A percentile compares a stretch with the other conserved stretches of the same genome.
Evolutionary conservation across 225 moss, liverwort and hornwort species (phyloP).

Genomic region (Polytrichum commune): DNA sequence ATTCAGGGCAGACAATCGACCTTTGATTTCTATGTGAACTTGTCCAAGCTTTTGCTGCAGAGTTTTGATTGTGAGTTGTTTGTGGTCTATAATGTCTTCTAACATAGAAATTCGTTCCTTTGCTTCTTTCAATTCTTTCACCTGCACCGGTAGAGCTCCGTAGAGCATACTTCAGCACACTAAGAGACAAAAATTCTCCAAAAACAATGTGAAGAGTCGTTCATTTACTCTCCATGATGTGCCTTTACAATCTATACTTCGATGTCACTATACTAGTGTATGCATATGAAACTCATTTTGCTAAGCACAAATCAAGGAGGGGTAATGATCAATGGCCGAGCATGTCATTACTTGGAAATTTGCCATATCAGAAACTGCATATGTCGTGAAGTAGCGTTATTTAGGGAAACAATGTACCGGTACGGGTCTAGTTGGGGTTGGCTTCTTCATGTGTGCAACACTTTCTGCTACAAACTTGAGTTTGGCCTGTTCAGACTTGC

Average conservation of each 20-base stretch:
- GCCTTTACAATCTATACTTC: too few relatives aligned
- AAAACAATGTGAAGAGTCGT: too few relatives aligned
- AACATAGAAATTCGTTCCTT: conserved; percentile 43
- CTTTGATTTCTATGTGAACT: conserved; percentile 26
- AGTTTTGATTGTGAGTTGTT: conserved; percentile 45
- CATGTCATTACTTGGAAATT: too few relatives aligned
- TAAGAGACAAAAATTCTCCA: too few relatives aligned
- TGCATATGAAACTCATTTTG: too few relatives aligned
- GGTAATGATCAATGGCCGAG: too few relatives aligned
- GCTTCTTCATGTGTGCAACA: conserved; percentile 20
- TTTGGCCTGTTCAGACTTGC: conserved; percentile 37
- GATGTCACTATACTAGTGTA: too few relatives aligned
- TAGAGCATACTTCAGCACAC: conserved; percentile 4
- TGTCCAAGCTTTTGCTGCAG: conserved; percentile 52
- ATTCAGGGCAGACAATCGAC: conserved; percentile 1
- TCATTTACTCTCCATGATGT: too few relatives aligned
- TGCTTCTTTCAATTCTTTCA: conserved; percentile 42
- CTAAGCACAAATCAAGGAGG: not conserved
- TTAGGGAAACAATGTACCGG: conserved; percentile 21
- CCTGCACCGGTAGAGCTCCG: conserved; percentile 27
- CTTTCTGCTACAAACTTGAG: conserved; percentile 34
- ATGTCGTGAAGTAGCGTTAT: too few relatives aligned
- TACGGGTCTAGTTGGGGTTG: not conserved
- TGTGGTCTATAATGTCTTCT: conserved; percentile 40
- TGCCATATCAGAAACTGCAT: too few relatives aligned